phyloP scores from a whole-genome alignment of 2,329 filamentous ascomycete genomes.

The Beauveria asiatica region DNA sequence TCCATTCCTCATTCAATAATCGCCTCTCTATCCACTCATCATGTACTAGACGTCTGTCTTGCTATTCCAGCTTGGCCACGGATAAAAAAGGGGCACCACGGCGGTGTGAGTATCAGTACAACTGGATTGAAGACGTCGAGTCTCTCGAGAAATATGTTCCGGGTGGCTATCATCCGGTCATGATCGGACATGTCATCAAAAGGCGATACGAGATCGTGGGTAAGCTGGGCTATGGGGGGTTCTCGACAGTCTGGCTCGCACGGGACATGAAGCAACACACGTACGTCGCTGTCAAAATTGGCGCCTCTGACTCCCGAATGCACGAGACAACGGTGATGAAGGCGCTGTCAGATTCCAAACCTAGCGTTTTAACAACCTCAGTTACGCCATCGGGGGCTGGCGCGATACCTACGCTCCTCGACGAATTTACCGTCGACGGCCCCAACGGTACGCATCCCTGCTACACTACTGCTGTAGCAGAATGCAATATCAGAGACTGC shows the following conservation, averaged over 20 bases:
- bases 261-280: slow-evolving; percentile 19
- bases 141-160: neutral
- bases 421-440: slow-evolving; percentile 14
- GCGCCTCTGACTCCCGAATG: neutral
- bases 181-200: neutral
- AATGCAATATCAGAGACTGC: slow-evolving; percentile 14
- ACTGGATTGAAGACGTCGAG: slow-evolving; percentile 7
- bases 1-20: neutral
- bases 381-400: neutral
- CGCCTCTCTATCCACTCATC: neutral
- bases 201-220: slow-evolving; percentile 27
- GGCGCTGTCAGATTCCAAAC: neutral
- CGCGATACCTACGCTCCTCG: slow-evolving; percentile 12
- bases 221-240: slow-evolving; percentile 31
- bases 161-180: slow-evolving; percentile 1
- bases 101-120: neutral
- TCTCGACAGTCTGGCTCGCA: slow-evolving; percentile 33
- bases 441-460: slow-evolving; percentile 18
- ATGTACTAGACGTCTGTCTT: neutral
- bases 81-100: neutral
- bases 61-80: neutral
- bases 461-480: slow-evolving; percentile 15
- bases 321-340: neutral
- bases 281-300: slow-evolving; percentile 16
- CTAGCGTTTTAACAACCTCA: neutral